Evolutionary conservation across 129 eudicot species (phyloP).

Genomic region (Tanacetum coccineum): DNA sequence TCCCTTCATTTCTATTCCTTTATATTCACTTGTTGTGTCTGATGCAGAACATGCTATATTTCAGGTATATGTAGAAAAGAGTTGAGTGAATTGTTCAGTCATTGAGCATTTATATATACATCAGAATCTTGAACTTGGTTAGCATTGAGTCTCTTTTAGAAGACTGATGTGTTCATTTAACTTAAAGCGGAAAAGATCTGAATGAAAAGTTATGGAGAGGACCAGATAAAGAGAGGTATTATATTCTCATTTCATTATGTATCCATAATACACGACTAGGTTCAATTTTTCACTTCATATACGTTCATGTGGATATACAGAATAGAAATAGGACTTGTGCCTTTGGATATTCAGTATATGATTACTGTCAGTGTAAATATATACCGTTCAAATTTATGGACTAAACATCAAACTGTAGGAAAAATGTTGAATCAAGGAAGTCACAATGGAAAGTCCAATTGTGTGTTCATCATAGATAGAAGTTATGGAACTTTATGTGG

Average conservation of each 20-base stretch:
- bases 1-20: not conserved
- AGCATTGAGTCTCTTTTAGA: conserved; percentile 15
- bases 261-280: conserved; percentile 24
- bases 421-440: not conserved
- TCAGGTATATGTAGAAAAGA: conserved; percentile 2
- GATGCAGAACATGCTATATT: not conserved
- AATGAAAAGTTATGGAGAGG: conserved; percentile 15
- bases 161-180: conserved; percentile 2
- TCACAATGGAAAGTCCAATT: not conserved
- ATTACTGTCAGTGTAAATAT: not conserved
- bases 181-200: conserved; percentile 3
- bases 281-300: conserved; percentile 7
- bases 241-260: conserved; percentile 24
- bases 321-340: not conserved
- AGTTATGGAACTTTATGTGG: too few relatives aligned
- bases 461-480: too few relatives aligned
- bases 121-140: conserved; percentile 16
- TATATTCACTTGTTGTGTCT: not conserved
- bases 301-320: not conserved
- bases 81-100: not conserved
- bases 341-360: not conserved
- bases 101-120: not conserved
- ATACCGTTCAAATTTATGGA: too few relatives aligned
- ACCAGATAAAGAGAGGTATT: not conserved
- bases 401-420: not conserved